Evolutionary conservation across 129 eudicot species (phyloP), one percentile per base, ranked within the genome.

Genomic region (Cynara cardunculus): DNA sequence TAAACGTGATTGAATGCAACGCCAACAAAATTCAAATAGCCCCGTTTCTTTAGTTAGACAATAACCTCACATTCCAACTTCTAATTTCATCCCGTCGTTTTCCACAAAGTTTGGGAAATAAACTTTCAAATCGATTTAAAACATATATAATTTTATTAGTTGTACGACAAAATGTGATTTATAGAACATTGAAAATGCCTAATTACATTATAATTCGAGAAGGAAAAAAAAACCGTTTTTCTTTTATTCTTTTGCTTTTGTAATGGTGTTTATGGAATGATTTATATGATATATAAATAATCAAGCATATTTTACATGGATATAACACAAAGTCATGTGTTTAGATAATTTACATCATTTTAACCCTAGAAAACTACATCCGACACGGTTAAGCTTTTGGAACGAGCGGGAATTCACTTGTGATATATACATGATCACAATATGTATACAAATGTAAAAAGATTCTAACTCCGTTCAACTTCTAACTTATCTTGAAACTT

Each of bases 11-110:
- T 62, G 49, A 68, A 75, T 53, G 46, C 69, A 56, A 75, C 5
- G 68, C 28, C 9, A 27, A 56, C 31, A 46, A 27, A 56, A 3
- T 75, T 56, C 31, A 26, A 27, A 28, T 56, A 30, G 67, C 25
- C 22, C 79, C 71, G 46, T 61, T 19, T 61, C 24, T 62, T 31
- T 76, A 76, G 71, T 32, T 76, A 61, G 61, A 31, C 19, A 62
- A 12, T 12, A 11, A 66, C 32, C 34, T 25, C n/a, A 10, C 71
- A 66, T 25, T 8, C 34, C 75, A 31, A 71, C 28, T 31, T 34
- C 21, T 25, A 16, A 71, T 32, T 71, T 71, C 74, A n/a, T 31
- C 74, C 74, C 74, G 32, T 32, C 26, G 26, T 71, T 71, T 69
- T 32, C 49, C 26, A 32, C 39, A 32, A n/a, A 37, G 7, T 71